Conservation (phyloP, 2,329 filamentous ascomycete species). For the Raffaelea deltoideospora region DNA sequence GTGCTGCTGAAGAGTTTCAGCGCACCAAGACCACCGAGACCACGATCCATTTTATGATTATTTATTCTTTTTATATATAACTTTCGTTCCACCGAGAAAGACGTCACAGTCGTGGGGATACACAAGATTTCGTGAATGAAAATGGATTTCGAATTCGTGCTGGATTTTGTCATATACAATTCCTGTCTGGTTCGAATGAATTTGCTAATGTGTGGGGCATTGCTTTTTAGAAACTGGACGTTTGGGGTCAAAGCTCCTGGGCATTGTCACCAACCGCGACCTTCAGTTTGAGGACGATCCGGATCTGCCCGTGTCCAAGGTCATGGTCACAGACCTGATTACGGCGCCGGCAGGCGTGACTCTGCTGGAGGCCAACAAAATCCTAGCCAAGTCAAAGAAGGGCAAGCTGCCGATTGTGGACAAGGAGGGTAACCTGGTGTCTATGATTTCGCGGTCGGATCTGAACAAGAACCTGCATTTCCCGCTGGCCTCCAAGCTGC, state of each 20-base stretch:
- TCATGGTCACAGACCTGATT: conserved; percentile 96
- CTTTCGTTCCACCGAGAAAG: conserved; percentile 99
- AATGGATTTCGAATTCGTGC: conserved; percentile 8
- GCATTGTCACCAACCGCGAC: conserved; percentile 95
- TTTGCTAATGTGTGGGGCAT: neutral
- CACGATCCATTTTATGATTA: conserved; percentile 54
- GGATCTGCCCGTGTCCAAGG: conserved; percentile 59
- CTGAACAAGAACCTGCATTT: conserved; percentile 98
- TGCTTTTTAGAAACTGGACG: conserved; percentile 64
- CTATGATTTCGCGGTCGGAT: conserved; percentile 86
- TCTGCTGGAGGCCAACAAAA: conserved; percentile 77
- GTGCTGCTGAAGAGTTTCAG: neutral
- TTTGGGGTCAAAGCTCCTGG: conserved; percentile 87
- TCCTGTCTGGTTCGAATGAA: neutral
- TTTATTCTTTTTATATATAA: conserved; percentile 62
- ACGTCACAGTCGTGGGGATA: conserved; percentile 78
- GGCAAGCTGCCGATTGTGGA: conserved; percentile 94
- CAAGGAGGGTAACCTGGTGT: conserved; percentile 67
- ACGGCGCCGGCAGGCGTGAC: conserved; percentile 75
- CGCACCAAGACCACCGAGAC: too few species aligned
- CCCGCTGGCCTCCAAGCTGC: conserved; percentile 88
- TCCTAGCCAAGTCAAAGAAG: conserved; percentile 92
- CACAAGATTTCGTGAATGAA: conserved; percentile 18
- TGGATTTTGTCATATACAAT: neutral
- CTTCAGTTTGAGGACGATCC: conserved; percentile 85